These are phyloP conservation scores for Penicillium sclerotiorum DNA, from an alignment of 2,329 filamentous ascomycete genomes.

Conservation along the genomic window DNA sequence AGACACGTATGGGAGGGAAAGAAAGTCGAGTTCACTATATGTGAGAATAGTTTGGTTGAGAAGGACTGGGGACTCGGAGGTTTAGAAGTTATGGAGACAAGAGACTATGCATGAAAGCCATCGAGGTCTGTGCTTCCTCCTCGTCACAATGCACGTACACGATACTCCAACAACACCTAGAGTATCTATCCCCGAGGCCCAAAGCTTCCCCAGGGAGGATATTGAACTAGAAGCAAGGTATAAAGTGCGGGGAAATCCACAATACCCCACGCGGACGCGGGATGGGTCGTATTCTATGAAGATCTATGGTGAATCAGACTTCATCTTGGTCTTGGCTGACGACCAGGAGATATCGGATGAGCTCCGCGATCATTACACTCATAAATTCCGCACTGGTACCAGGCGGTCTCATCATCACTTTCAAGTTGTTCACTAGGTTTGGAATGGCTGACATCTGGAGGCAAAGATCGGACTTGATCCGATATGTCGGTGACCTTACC, in stretches of 20 bases:
- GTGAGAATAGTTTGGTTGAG: too few relatives aligned
- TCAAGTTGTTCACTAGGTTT: not conserved
- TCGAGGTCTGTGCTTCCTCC: too few relatives aligned
- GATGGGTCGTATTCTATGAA: slow-evolving; percentile 1
- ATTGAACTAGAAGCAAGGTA: not conserved
- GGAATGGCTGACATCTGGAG: too few relatives aligned
- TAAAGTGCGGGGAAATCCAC: slow-evolving; percentile 22
- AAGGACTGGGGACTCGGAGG: too few relatives aligned
- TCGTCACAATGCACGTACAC: too few relatives aligned
- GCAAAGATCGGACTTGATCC: slow-evolving; percentile 1
- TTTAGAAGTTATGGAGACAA: too few relatives aligned
- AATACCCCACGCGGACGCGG: slow-evolving; percentile 6
- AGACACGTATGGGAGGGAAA: too few relatives aligned
- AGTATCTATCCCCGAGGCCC: not conserved
- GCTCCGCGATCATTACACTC: slow-evolving; percentile 1
- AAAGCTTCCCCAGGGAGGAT: not conserved
- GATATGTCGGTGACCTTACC: slow-evolving; percentile 10
- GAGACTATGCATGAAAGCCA: too few relatives aligned
- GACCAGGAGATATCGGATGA: slow-evolving; percentile 7
- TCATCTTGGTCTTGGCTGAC: slow-evolving; percentile 17
- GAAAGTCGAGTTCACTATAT: too few relatives aligned
- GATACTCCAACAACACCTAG: too few relatives aligned
- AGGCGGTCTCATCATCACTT: not conserved
- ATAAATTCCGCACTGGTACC: not conserved
- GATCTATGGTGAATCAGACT: slow-evolving; percentile 1